Conservation (phyloP, 2,329 filamentous ascomycete species). For the Hypoxylon sp. region DNA sequence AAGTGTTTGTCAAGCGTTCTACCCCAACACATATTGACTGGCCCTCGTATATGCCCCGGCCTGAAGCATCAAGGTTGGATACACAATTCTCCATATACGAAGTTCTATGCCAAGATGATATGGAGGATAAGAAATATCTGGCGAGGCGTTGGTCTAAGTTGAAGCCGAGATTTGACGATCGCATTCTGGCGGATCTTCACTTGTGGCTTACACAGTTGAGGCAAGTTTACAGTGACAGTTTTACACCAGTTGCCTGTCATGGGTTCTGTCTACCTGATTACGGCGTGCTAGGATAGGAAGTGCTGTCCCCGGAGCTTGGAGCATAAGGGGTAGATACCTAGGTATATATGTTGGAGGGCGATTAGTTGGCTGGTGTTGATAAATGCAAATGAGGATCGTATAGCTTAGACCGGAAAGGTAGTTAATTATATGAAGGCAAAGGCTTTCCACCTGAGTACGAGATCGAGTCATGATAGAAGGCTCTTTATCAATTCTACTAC, state of each 20-base stretch:
- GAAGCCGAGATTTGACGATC: neutral
- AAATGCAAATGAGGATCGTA: neutral
- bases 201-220: slow-evolving; percentile 15
- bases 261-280: slow-evolving; percentile 34
- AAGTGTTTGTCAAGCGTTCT: neutral
- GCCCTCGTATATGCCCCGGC: neutral
- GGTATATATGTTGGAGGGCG: neutral
- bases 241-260: slow-evolving; percentile 16
- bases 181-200: slow-evolving; percentile 17
- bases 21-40: neutral
- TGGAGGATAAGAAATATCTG: slow-evolving; percentile 8
- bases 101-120: slow-evolving; percentile 1
- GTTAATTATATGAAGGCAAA: neutral
- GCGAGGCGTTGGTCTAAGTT: neutral
- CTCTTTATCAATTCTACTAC: neutral
- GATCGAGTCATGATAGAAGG: neutral
- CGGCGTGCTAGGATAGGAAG: slow-evolving; percentile 17
- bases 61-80: neutral
- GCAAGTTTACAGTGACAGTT: neutral
- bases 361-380: neutral
- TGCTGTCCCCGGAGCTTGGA: neutral
- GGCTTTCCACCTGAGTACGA: neutral
- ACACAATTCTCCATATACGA: slow-evolving; percentile 28
- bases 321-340: neutral
- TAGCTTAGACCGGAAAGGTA: neutral